Base-by-base conservation (phyloP, 495 filamentous ascomycete species). In the Aspergillus kassunensis region DNA sequence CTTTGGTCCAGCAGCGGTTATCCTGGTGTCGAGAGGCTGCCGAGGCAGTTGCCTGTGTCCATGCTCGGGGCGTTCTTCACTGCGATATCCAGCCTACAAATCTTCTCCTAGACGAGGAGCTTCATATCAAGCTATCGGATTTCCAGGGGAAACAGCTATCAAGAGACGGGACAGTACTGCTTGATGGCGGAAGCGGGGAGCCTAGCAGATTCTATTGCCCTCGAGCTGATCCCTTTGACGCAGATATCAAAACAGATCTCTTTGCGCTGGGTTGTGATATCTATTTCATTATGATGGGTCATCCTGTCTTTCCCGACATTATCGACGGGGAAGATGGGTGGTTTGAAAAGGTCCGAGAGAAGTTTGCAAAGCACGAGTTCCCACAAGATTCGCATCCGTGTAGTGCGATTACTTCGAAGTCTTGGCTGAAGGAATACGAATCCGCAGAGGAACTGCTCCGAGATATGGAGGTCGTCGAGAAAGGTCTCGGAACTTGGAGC, bases 261-360 rank as follows among this genome's bases (percentile, higher is more conserved):
- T 43, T 43, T 43, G 40, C 40, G 40, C 40, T 43, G 40, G 39
- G 40, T 10, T 43, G 21, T 43, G 27, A 4, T n/a, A 43, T 43
- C 21, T 43, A 43, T 20, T 6, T 43, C 1, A 27, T 43, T 11
- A n/a, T 27, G 21, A 43, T 43, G 40, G 40, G 40, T n/a, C 12
- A 43, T 15, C 40, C 40, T 13, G 40, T 25, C n/a, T 43, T 43
- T 15, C 40, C 40, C 15, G 40, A 43, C 21, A 43, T 6, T 29
- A 12, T 43, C 5, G 40, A 43, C 27, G 40, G 21, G 2, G 21
- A 43, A 27, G 10, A n/a, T 5, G 40, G 21, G 9, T 43, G 40
- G 21, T 27, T 27, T 43, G 40, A 43, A 23, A 27, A 7, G 20
- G 40, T 43, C n/a, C 4, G 21, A 27, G 40, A 27, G 21, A 25